Percentiles rank a stretch among this genome's conserved stretches.
phyloP scores from a whole-genome alignment of 768 basidiomycete genomes.

The Chlorophyllum brunneum region DNA sequence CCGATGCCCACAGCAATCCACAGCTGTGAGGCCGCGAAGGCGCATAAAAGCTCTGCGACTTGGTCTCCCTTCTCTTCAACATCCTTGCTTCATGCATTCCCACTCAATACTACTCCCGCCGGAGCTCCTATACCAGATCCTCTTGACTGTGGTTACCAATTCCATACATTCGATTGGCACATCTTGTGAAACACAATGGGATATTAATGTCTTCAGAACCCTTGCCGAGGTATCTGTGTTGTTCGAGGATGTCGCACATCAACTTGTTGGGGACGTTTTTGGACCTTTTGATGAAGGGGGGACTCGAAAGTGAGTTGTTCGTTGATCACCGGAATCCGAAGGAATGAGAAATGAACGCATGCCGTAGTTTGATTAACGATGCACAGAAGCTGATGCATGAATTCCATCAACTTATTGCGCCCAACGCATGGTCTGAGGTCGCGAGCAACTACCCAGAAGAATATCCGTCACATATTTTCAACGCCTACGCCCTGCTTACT shows the following conservation, averaged over 20 bases:
- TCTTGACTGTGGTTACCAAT: background rate
- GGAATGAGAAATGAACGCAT: background rate
- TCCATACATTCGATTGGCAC: slow-evolving; percentile 2
- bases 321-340: too few relatives aligned
- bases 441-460: slow-evolving; percentile 1
- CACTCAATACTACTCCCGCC: background rate
- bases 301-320: background rate
- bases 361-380: background rate
- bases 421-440: background rate
- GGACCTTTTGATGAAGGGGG: background rate
- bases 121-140: slow-evolving; percentile 3
- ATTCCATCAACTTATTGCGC: background rate
- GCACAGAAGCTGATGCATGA: slow-evolving; percentile 5
- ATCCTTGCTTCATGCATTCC: background rate
- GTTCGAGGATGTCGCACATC: background rate
- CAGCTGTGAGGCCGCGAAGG: background rate
- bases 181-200: background rate
- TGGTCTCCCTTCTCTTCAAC: background rate
- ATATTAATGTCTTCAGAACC: background rate
- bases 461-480: slow-evolving; percentile 4
- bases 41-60: background rate
- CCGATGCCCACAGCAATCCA: background rate
- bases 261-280: background rate
- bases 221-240: background rate
- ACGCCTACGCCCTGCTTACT: slow-evolving; percentile 1